These are phyloP conservation scores for Diaporthe nobilis DNA, from an alignment of 2,329 filamentous ascomycete species.

Conservation along the genomic window DNA sequence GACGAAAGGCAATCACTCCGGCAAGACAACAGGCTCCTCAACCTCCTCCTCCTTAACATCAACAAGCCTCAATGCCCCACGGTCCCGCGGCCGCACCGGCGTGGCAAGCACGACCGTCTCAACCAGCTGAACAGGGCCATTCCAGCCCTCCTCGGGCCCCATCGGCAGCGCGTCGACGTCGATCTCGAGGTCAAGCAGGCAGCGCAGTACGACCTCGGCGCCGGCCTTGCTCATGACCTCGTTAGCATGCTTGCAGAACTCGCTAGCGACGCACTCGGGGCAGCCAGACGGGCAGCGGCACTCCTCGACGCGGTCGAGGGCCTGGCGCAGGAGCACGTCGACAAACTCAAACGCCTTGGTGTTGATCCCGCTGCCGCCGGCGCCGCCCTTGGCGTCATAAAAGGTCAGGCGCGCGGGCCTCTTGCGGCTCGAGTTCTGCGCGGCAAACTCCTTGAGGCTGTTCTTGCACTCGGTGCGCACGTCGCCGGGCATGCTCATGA, in stretches of 20 bases:
- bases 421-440: conserved; percentile 78
- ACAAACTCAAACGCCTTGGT: conserved; percentile 96
- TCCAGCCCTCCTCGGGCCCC: conserved; percentile 80
- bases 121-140: conserved; percentile 85
- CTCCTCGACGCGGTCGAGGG: conserved; percentile 79
- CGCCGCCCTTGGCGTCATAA: conserved; percentile 94
- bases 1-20: background rate
- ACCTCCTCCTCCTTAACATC: conserved; percentile 46
- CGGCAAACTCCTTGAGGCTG: conserved; percentile 87
- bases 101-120: conserved; percentile 86
- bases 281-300: conserved; percentile 88
- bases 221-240: conserved; percentile 95
- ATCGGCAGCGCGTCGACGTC: conserved; percentile 89
- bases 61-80: conserved; percentile 41
- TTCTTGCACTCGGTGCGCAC: conserved; percentile 96
- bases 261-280: conserved; percentile 89
- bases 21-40: conserved; percentile 33
- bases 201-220: conserved; percentile 83
- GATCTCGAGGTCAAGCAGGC: conserved; percentile 81
- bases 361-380: conserved; percentile 86
- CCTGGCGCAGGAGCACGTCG: conserved; percentile 82
- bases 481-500: conserved; percentile 90
- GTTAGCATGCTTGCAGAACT: conserved; percentile 87
- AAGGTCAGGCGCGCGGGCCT: conserved; percentile 91
- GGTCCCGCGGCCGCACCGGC: conserved; percentile 67